phyloP scores from a whole-genome alignment of 1,284 basidiomycete species.

The Erythrobasidium hasegawianum region DNA sequence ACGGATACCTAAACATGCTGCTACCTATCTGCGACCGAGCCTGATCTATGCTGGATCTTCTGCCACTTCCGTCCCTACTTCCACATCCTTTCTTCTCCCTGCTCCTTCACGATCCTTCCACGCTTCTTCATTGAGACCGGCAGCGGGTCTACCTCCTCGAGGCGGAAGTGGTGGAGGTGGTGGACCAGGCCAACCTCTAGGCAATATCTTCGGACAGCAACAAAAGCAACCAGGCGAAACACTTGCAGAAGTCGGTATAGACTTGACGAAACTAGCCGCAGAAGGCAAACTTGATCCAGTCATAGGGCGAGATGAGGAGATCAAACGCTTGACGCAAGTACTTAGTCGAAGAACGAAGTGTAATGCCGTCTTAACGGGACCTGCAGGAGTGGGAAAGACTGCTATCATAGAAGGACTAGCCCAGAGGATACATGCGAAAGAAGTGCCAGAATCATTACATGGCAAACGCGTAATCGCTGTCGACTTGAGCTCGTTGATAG shows the following conservation, averaged over 20 bases:
- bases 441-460: slow-evolving; percentile 87
- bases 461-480: slow-evolving; percentile 65
- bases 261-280: slow-evolving; percentile 75
- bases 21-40: neutral
- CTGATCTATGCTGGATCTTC: slow-evolving; percentile 1
- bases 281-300: slow-evolving; percentile 79
- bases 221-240: slow-evolving; percentile 41
- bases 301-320: slow-evolving; percentile 75
- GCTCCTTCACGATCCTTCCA: neutral
- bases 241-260: slow-evolving; percentile 60
- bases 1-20: too few relatives aligned
- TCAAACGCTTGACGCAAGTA: slow-evolving; percentile 79
- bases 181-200: slow-evolving; percentile 43
- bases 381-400: slow-evolving; percentile 71
- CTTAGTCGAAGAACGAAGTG: slow-evolving; percentile 46
- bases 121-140: slow-evolving; percentile 1
- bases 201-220: slow-evolving; percentile 46
- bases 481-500: slow-evolving; percentile 74
- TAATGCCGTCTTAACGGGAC: slow-evolving; percentile 55
- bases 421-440: slow-evolving; percentile 77
- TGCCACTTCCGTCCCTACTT: neutral
- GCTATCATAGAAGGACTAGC: slow-evolving; percentile 89
- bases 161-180: slow-evolving; percentile 17
- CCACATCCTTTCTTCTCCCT: neutral
- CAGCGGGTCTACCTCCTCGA: too few relatives aligned